Evolutionary conservation across 257 asterid species (phyloP), one percentile per base, ranked within the genome.

Genomic region (Primulina tabacum): DNA sequence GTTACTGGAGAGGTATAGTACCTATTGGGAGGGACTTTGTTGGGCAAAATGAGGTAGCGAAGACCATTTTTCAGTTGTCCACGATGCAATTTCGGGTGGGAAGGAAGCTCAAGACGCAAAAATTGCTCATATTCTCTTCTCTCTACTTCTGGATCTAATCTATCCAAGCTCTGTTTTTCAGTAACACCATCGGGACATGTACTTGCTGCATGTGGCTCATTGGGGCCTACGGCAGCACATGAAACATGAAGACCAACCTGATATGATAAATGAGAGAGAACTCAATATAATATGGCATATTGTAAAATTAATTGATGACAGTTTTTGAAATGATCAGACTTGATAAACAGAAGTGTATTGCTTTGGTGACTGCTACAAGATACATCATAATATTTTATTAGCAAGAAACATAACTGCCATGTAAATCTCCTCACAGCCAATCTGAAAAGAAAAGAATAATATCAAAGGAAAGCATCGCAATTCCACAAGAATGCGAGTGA

Each of bases 181-280:
- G 84, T 61, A 76, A 88, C 78, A 64, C 97, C 95, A 80, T 88
- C 97, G 55, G 95, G 90, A 96, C 95, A 94, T 43, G 96, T 94
- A 76, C 97, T 89, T 34, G 97, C 96, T 52, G 99, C 99, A 85
- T 94, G 99, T 69, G 99, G 98, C 86, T 94, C 99, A 77, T 94
- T 97, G 38, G 97, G 97, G 17, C 99, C 99, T 77, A 85, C 90
- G 66, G 96, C 77, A 78, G 99, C 97, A 75, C 53, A 78, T 67
- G 90, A 89, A 70, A 86, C 73, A 64, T 86, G 84, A 35, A 64
- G 68, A 68, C 64, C 65, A 74, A 72, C 67, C 64, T 55, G 76
- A 67, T 38, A 71, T 66, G 62, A 52, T 26, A 61, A 62, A 85
- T 38, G 68, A 78, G 74, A 73, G 35, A 47, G 65, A 73, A 67